A percentile compares a stretch with the other conserved stretches of the same genome.
phyloP scores from a whole-genome alignment of 2,329 filamentous ascomycete genomes.

The Botrytis hyacinthi region DNA sequence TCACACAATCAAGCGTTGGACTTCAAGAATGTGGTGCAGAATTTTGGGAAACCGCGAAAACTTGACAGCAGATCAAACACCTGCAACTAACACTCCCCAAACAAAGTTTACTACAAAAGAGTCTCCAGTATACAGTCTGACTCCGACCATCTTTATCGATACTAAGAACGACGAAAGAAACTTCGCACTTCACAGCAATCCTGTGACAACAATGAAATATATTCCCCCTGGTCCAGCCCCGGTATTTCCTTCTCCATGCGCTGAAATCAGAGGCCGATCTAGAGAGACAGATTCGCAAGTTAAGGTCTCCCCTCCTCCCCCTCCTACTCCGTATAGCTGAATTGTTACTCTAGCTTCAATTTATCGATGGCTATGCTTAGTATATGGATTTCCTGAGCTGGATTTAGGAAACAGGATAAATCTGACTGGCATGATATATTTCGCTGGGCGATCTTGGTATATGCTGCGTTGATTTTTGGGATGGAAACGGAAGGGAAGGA shows the following conservation, averaged over 20 bases:
- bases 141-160: accelerated
- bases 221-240: too few species aligned
- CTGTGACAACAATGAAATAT: not conserved
- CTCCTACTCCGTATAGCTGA: not conserved
- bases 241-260: not conserved
- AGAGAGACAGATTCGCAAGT: not conserved
- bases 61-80: not conserved
- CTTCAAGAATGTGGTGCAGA: not conserved
- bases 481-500: too few species aligned
- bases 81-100: not conserved
- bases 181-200: not conserved
- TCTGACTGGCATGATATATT: not conserved
- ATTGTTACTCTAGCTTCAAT: not conserved
- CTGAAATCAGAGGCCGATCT: not conserved
- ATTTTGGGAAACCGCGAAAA: not conserved
- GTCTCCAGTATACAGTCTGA: not conserved
- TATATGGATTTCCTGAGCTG: not conserved
- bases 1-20: not conserved
- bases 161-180: too few species aligned
- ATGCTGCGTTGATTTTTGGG: not conserved
- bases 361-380: not conserved
- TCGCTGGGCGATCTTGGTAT: not conserved
- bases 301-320: not conserved
- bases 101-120: not conserved
- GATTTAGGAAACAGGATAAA: not conserved